phyloP scores from a whole-genome alignment of 805 yeast species.

The Candida multigemmis region DNA sequence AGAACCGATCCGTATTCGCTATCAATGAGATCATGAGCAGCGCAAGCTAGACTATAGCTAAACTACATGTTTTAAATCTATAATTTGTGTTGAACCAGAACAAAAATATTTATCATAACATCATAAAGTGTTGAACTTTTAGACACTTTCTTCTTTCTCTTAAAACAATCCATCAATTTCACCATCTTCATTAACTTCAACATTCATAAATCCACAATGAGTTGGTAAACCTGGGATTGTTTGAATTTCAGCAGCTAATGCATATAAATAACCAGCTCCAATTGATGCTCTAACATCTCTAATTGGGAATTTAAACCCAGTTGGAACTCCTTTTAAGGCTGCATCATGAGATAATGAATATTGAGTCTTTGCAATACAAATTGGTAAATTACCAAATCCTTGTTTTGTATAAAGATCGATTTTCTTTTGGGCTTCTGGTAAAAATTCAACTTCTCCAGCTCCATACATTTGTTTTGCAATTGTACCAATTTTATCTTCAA shows the following conservation, averaged over 20 bases:
- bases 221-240: conserved; percentile 97
- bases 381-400: conserved; percentile 86
- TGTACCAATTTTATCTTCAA: conserved; percentile 68
- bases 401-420: conserved; percentile 75
- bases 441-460: conserved; percentile 74
- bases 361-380: conserved; percentile 96
- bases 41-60: no score
- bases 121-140: conserved; percentile 14
- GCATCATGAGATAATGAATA: conserved; percentile 95
- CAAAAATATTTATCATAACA: conserved; percentile 5
- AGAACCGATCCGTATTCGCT: no score
- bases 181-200: conserved; percentile 84
- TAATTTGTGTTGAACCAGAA: no score
- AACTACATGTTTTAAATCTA: no score
- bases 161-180: conserved; percentile 74
- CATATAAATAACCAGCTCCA: conserved; percentile 96
- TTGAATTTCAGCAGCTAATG: conserved; percentile 93
- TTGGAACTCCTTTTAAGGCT: conserved; percentile 86
- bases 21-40: no score
- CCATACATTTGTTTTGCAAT: conserved; percentile 92
- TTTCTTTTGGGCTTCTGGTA: conserved; percentile 73
- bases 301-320: conserved; percentile 88
- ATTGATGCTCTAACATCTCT: conserved; percentile 89
- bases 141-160: conserved; percentile 1
- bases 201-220: conserved; percentile 94